A percentile compares a stretch with the other conserved stretches of the same genome.
Conservation (phyloP, 805 yeast genomes). For the Candida andamanensis region DNA sequence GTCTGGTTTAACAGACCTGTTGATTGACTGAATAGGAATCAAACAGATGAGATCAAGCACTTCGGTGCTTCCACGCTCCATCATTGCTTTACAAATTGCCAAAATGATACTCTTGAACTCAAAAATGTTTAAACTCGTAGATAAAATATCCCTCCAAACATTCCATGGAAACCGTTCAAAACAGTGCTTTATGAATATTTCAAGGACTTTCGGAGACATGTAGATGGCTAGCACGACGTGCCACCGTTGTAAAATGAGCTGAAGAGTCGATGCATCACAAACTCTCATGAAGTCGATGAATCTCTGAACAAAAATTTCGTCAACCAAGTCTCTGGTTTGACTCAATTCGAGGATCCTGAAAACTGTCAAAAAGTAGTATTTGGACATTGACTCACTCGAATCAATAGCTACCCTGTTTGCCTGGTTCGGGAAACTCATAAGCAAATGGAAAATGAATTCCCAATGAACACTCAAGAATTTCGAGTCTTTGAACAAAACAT, state of each 20-base stretch:
- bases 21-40: conserved; percentile 49
- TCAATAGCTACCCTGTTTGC: no score
- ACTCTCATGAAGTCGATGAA: conserved; percentile 12
- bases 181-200: conserved; percentile 4
- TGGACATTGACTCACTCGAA: no score
- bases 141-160: conserved; percentile 9
- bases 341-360: no score
- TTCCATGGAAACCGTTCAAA: background rate
- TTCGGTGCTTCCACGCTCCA: no score
- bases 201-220: conserved; percentile 21
- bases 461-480: conserved; percentile 24
- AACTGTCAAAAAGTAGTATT: no score
- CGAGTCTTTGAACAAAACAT: conserved; percentile 1
- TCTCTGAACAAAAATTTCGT: conserved; percentile 2
- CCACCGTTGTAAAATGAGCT: conserved; percentile 47
- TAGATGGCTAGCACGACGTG: conserved; percentile 38
- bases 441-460: conserved; percentile 43
- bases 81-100: no score
- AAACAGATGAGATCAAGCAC: conserved; percentile 8
- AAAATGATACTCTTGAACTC: no score
- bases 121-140: no score
- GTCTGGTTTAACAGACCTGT: conserved; percentile 16
- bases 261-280: conserved; percentile 8
- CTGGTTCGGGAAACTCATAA: conserved; percentile 13
- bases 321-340: background rate